phyloP scores from a whole-genome alignment of 2,329 filamentous ascomycete genomes.

The Chrysoporthe cubensis region DNA sequence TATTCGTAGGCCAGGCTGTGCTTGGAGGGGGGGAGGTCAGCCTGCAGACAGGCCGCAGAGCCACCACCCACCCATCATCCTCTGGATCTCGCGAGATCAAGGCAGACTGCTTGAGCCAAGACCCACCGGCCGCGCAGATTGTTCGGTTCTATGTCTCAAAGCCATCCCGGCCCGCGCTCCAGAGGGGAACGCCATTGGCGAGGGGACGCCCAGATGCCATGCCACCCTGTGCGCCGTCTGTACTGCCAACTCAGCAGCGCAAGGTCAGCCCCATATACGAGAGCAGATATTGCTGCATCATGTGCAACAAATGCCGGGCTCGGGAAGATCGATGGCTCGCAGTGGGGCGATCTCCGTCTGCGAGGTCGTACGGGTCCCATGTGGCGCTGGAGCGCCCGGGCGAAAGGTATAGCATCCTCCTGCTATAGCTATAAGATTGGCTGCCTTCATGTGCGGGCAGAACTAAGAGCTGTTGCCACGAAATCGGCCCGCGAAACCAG shows the following conservation, averaged over 20 bases:
- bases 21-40: background rate
- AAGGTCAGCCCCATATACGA: slow-evolving; percentile 2
- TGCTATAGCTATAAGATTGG: background rate
- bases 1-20: too few species aligned
- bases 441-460: background rate
- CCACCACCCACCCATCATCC: background rate
- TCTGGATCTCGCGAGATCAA: background rate
- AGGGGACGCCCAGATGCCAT: slow-evolving; percentile 1
- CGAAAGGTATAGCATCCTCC: slow-evolving; percentile 6
- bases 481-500: background rate
- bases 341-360: slow-evolving; percentile 18
- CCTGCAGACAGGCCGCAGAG: background rate
- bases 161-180: background rate
- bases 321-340: slow-evolving; percentile 24
- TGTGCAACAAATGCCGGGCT: slow-evolving; percentile 12
- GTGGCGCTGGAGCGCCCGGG: background rate
- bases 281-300: slow-evolving; percentile 15
- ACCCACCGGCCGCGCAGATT: background rate
- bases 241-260: slow-evolving; percentile 15
- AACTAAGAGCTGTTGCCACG: background rate
- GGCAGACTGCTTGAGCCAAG: background rate
- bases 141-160: background rate
- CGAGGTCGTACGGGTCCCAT: background rate
- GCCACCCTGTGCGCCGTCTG: background rate
- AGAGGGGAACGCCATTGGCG: background rate